These are phyloP conservation scores for Geotrichum histeridarum DNA, from an alignment of 1,139 yeast species.

Conservation along the genomic window DNA sequence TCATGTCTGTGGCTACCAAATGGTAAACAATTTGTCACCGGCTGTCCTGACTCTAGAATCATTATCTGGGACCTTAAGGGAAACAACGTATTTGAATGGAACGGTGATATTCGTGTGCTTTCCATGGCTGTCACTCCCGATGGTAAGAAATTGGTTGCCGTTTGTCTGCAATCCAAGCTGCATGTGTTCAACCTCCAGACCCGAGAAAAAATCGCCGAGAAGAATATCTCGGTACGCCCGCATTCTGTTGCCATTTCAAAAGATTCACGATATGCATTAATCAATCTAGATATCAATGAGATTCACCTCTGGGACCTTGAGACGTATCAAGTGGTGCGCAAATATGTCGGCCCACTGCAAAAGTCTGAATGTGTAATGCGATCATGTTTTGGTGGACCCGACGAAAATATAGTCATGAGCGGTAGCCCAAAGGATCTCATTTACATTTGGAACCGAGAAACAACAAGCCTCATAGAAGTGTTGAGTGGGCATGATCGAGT, in stretches of 20 bases:
- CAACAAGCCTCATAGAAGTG: slow-evolving; percentile 63
- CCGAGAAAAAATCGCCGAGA: slow-evolving; percentile 33
- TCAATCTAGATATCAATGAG: slow-evolving; percentile 72
- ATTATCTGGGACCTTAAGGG: slow-evolving; percentile 54
- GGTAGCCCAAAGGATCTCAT: slow-evolving; percentile 82
- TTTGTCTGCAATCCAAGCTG: slow-evolving; percentile 52
- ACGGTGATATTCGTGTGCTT: slow-evolving; percentile 49
- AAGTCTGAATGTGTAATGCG: slow-evolving; percentile 56
- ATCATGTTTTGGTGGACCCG: slow-evolving; percentile 67
- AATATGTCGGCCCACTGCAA: slow-evolving; percentile 59
- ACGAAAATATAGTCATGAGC: slow-evolving; percentile 66
- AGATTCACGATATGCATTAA: slow-evolving; percentile 48
- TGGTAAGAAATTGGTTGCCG: slow-evolving; percentile 57
- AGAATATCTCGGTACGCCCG: slow-evolving; percentile 42
- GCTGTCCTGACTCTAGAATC: slow-evolving; percentile 68
- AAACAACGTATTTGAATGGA: slow-evolving; percentile 40
- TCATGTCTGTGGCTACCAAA: slow-evolving; percentile 72
- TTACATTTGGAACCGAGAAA: slow-evolving; percentile 73
- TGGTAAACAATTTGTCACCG: slow-evolving; percentile 59
- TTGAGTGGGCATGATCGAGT: slow-evolving; percentile 61
- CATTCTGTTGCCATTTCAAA: slow-evolving; percentile 47
- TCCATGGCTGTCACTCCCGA: slow-evolving; percentile 65
- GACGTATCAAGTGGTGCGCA: slow-evolving; percentile 49
- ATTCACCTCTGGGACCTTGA: slow-evolving; percentile 71
- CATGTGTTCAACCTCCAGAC: slow-evolving; percentile 47